phyloP scores from a whole-genome alignment of 768 basidiomycete genomes.

The Candolleomyces eurysporus region DNA sequence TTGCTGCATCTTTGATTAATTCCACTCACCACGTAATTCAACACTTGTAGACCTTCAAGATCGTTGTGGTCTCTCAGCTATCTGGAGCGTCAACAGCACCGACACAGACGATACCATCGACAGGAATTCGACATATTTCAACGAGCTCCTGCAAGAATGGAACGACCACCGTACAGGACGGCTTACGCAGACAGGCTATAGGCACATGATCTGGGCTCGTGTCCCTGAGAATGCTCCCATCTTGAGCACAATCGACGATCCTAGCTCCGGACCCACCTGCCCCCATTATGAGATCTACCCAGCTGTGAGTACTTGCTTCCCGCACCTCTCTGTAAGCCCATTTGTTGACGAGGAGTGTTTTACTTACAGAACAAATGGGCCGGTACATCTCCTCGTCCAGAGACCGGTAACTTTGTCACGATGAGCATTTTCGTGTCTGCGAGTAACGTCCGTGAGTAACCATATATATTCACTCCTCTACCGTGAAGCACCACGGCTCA shows the following conservation, averaged over 20 bases:
- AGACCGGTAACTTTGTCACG: not conserved
- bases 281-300: conserved; percentile 6
- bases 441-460: not conserved
- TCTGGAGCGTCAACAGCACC: not conserved
- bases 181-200: not conserved
- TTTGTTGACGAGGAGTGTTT: no score
- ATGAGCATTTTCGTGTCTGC: not conserved
- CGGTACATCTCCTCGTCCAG: not conserved
- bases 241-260: not conserved
- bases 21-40: no score
- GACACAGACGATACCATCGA: not conserved
- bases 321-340: no score
- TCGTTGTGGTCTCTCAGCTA: not conserved
- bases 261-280: conserved; percentile 7
- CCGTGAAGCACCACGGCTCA: not conserved
- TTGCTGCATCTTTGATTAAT: not conserved
- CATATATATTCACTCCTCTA: not conserved
- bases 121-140: not conserved
- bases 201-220: not conserved
- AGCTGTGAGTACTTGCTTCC: not conserved
- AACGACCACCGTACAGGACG: not conserved
- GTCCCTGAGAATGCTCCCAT: not conserved
- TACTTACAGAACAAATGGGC: not conserved
- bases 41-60: not conserved
- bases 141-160: not conserved